Base-by-base conservation (phyloP, 495 filamentous ascomycete species). In the Cryomyces minteri region DNA sequence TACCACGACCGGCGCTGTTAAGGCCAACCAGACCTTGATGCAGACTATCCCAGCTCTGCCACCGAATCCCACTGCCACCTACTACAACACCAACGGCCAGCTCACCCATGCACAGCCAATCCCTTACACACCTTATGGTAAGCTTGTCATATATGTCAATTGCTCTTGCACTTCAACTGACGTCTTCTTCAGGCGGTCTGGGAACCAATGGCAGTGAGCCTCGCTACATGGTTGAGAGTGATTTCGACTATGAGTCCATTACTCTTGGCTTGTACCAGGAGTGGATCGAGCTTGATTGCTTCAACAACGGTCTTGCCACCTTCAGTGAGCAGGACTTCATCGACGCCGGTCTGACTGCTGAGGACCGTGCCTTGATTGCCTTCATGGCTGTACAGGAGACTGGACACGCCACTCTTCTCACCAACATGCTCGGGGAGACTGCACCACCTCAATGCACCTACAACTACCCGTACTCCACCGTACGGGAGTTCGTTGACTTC, bases 331-430 rank as follows among this genome's bases (percentile, higher is more conserved):
- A 75, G 9, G 82, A 93, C 4, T 92, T 88, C 54, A 63, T 70
- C 14, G 70, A 62, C 0, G 79, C 73, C 39, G 82, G 83, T 4
- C 56, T 93, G 9, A 75, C 60, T 0, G 66, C 75, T 11, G 72
- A 82, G 45, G 82, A 88, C 52, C 70, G 80, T 31, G 73, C 65
- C 43, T 63, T 90, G 31, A 81, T 93, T 36, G 63, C 80, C 43
- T 88, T 80, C 64, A 92, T 92, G 87, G 83, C 82, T 2, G 61
- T 85, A 36, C 86, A 94, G 58, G 86, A 92, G 58, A 60, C 77
- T 45, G 86, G 84, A 1, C 86, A 94, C 60, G 75, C 80, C 4
- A 85, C 79, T 0, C 63, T 88, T 32, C 57, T 93, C 32, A 78
- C 69, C 59, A 90, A 90, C 64, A 85, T 93, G 55, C 72, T 94